Evolutionary conservation across 106 monocot genomes (phyloP), one percentile per base, ranked within the genome.

Genomic region (Dioscorea dumetorum): DNA sequence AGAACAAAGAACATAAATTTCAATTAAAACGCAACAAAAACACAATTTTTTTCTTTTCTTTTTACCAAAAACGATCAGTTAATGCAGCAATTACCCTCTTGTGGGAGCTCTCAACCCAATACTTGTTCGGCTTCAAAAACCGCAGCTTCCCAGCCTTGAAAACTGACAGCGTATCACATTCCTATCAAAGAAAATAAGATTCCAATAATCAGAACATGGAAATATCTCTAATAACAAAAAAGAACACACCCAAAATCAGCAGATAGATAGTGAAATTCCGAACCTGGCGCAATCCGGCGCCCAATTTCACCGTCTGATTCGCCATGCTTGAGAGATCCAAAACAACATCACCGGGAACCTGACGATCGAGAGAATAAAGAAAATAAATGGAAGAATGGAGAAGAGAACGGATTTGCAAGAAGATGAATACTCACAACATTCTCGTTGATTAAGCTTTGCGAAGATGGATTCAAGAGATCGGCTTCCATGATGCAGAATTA

Each of bases 91-190:
- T 80, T 50, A 88, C 95, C 70, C 97, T 88, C 64, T 97, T 97
- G 28, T 89, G 84, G 8, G 97, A 97, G 77, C 76, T 85, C 72
- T 97, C 97, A 31, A 97, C 71, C 97, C 91, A 91, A 24, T 92
- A 97, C 62, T 92, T 97, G 31, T 87, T 97, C 17, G 91, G 97
- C 70, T 87, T 92, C 32, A 64, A 80, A 63, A 87, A 70, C 64
- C 82, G 83, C 74, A 97, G 64, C 65, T 68, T 87, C 70, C 97
- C 97, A 48, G 82, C 77, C 60, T 82, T 81, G 64, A 71, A 84
- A 18, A 67, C 84, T 11, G 86, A 78, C 14, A 97, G 67, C 22
- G 73, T 62, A 63, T 97, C 97, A 34, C 74, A 73, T 24, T 97
- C 89, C 95, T 97, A 60, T 48, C 70, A 33, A 28, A 21, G 34